Percentiles rank a stretch among this genome's conserved stretches.
Conservation (phyloP, 2,329 filamentous ascomycete species). For the Chaetomium olivaceum region DNA sequence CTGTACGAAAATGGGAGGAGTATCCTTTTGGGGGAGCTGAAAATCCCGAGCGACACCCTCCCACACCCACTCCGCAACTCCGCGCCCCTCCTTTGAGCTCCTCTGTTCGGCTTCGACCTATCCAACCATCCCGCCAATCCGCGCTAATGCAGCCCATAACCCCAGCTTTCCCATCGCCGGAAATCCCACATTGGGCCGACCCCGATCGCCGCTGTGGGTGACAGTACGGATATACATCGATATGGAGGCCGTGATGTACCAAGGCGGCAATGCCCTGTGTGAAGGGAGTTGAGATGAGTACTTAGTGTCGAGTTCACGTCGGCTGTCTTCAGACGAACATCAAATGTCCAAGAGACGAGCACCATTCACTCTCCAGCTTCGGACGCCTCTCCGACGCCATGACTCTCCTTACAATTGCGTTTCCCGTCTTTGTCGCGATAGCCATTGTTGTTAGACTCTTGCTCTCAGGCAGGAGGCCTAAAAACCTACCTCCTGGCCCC, state of each 20-base stretch:
- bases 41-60: neutral
- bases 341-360: neutral
- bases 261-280: neutral
- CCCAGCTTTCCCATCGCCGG: neutral
- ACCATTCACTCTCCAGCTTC: slow-evolving; percentile 4
- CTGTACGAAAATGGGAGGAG: neutral
- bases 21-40: neutral
- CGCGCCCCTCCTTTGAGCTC: neutral
- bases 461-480: slow-evolving; percentile 30
- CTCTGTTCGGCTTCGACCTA: slow-evolving; percentile 13
- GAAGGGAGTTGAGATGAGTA: neutral
- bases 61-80: slow-evolving; percentile 25
- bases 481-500: slow-evolving; percentile 35
- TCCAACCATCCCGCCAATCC: slow-evolving; percentile 33
- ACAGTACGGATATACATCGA: neutral
- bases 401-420: slow-evolving; percentile 24
- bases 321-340: slow-evolving; percentile 9
- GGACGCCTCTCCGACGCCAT: slow-evolving; percentile 13
- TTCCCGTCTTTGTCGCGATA: slow-evolving; percentile 27
- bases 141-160: slow-evolving; percentile 14
- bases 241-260: neutral
- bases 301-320: slow-evolving; percentile 18
- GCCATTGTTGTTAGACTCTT: slow-evolving; percentile 30
- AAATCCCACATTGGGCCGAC: slow-evolving; percentile 27
- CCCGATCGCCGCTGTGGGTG: neutral